These are phyloP conservation scores for Ramaria sp. DNA, from an alignment of 768 basidiomycete genomes.

Conservation along the genomic window DNA sequence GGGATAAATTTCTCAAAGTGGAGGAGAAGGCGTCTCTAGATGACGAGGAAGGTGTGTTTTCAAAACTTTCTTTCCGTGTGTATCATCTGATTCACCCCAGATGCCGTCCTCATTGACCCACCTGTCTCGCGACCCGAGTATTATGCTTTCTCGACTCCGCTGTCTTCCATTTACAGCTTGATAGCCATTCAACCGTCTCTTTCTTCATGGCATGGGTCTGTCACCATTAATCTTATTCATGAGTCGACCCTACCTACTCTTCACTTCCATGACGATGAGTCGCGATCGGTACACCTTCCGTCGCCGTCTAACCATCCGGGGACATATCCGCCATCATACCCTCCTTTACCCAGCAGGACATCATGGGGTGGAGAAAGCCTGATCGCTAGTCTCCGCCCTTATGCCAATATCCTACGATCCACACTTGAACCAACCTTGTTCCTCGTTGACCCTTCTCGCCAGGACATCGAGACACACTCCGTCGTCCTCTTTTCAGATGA, in stretches of 20 bases:
- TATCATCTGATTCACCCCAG: slow-evolving; percentile 25
- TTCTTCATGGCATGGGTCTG: slow-evolving; percentile 82
- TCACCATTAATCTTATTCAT: slow-evolving; percentile 81
- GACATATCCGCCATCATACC: slow-evolving; percentile 51
- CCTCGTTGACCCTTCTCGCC: slow-evolving; percentile 83
- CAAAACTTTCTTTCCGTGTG: slow-evolving; percentile 2
- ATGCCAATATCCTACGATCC: slow-evolving; percentile 77
- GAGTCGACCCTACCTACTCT: slow-evolving; percentile 81
- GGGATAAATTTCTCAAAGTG: slow-evolving; percentile 82
- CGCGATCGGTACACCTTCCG: slow-evolving; percentile 51
- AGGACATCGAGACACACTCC: slow-evolving; percentile 89
- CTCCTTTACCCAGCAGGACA: slow-evolving; percentile 33
- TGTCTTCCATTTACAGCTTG: slow-evolving; percentile 84
- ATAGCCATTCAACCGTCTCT: slow-evolving; percentile 75
- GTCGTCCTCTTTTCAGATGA: slow-evolving; percentile 77
- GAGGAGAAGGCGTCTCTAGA: slow-evolving; percentile 59
- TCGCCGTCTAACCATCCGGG: slow-evolving; percentile 27
- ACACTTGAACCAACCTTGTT: slow-evolving; percentile 78
- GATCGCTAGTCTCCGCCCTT: slow-evolving; percentile 60
- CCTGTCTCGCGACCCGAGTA: slow-evolving; percentile 78
- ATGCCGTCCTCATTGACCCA: slow-evolving; percentile 77
- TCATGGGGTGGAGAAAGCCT: slow-evolving; percentile 89
- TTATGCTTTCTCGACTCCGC: slow-evolving; percentile 91
- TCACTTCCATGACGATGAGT: slow-evolving; percentile 96
- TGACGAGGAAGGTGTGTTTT: slow-evolving; percentile 58